Conservation (phyloP, 208 protist genomes). For the Phytomonas francai region DNA sequence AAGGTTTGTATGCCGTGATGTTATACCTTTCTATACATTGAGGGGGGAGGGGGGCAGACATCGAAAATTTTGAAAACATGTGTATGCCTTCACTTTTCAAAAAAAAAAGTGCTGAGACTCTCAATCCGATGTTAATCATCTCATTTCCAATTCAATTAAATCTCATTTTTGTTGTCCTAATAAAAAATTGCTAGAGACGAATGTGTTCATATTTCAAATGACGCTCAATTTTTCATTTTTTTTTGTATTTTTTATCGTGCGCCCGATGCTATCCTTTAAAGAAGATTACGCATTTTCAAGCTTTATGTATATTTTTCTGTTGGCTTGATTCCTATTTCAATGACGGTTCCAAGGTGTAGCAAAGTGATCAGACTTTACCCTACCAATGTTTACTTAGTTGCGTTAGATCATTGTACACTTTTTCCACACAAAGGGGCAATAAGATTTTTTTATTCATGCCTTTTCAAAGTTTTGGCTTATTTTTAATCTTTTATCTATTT, state of each 20-base stretch:
- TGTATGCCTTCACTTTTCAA: background rate
- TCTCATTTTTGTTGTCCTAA: background rate
- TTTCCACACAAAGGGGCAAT: background rate
- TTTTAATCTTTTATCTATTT: background rate
- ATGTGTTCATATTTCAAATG: slow-evolving; percentile 8
- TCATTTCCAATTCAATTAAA: background rate
- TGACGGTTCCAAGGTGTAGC: background rate
- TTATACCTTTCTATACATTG: background rate
- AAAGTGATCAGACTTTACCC: background rate
- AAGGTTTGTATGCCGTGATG: background rate
- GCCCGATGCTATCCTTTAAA: background rate
- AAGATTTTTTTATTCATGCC: background rate
- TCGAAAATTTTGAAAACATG: background rate
- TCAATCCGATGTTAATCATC: background rate
- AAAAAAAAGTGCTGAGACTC: background rate
- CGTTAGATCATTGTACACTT: background rate
- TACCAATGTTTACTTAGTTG: background rate
- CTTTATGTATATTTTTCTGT: background rate
- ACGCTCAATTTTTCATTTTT: slow-evolving; percentile 6
- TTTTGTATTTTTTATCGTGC: slow-evolving; percentile 8
- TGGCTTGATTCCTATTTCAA: background rate
- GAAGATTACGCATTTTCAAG: background rate
- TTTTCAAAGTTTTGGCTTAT: background rate
- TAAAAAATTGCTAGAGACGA: background rate
- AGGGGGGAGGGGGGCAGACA: background rate